Base-by-base conservation (phyloP, 202 grass and related monocot species). In the Zoysia matrella region DNA sequence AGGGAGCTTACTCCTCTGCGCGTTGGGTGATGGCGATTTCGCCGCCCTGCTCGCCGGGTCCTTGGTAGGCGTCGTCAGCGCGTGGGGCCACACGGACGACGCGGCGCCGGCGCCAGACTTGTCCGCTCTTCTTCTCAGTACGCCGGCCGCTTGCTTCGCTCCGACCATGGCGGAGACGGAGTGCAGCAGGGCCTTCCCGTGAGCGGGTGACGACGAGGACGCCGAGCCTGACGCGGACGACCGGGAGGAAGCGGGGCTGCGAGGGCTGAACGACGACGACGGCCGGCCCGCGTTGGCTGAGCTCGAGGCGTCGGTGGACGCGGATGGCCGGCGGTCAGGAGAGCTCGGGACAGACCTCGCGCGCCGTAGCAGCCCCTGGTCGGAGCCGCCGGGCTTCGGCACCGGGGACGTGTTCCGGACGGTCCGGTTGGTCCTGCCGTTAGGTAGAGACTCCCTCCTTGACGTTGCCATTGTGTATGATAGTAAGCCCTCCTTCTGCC, bases 311-410 rank as follows among this genome's bases (percentile, higher is more conserved):
- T 39, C 11, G 0, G 62, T 75, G 41, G 86, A 84, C 43, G 74
- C 53, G 60, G 45, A 84, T 39, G 61, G 11, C 47, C 72, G 83
- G 62, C 53, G 75, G 22, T 78, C 75, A 1, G 81, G 85, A 55
- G 80, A 80, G 61, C 36, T 83, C 47, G 86, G 86, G 46, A 83
- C 86, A 0, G 75, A 88, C 69, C 81, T 79, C 7, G 80, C 80
- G 41, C 80, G 67, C 4, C 86, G 75, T 8, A 52, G 51, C 10
- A 73, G 45, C 60, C 45, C 81, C 40, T 84, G 46, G 14, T 45
- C 72, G 49, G 79, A 53, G 5, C 72, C 79, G 1, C 13, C 58
- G 56, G 42, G 15, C 54, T 82, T 87, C 16, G 64, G 43, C 11
- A 8, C 22, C 16, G 67, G 30, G 73, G 73, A 76, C 66, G 50